A percentile compares a stretch with the other conserved stretches of the same genome.
phyloP scores from a whole-genome alignment of 192 early-diverging fungal genomes.

The Rhizoclosmatium sp. region DNA sequence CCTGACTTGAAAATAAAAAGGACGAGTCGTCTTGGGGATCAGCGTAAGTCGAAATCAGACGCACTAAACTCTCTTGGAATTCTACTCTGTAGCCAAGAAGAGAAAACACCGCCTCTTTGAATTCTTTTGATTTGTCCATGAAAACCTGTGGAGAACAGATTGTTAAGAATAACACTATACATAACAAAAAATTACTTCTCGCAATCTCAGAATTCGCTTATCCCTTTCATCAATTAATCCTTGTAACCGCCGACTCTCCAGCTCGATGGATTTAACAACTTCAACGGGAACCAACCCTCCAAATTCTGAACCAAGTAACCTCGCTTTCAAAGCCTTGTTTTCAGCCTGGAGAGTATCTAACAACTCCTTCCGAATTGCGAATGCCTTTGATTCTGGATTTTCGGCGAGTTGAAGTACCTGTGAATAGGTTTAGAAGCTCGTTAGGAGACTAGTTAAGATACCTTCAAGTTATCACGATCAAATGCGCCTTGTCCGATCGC shows the following conservation, averaged over 20 bases:
- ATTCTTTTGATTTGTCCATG: conserved; percentile 73
- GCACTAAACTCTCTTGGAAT: conserved; percentile 71
- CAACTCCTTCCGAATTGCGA: conserved; percentile 72
- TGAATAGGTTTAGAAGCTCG: background rate
- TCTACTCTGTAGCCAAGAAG: conserved; percentile 68
- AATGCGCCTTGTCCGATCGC: conserved; percentile 72
- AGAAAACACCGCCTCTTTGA: conserved; percentile 73
- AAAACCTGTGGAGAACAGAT: conserved; percentile 59
- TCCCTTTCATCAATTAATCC: conserved; percentile 66
- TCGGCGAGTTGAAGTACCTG: conserved; percentile 75
- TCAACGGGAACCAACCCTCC: conserved; percentile 56
- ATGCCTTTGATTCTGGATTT: conserved; percentile 75
- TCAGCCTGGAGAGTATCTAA: conserved; percentile 73
- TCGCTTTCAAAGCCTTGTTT: conserved; percentile 66
- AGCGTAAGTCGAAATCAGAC: conserved; percentile 76
- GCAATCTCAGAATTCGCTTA: conserved; percentile 71
- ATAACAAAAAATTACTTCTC: conserved; percentile 57
- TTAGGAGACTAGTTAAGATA: background rate
- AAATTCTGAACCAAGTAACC: conserved; percentile 19
- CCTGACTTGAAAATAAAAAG: conserved; percentile 76
- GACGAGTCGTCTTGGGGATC: conserved; percentile 63
- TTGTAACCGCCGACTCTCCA: conserved; percentile 62
- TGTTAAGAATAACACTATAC: background rate
- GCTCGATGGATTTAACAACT: conserved; percentile 63
- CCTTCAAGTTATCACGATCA: conserved; percentile 63